phyloP scores from a whole-genome alignment of 371 early-diverging fungal genomes.

The Mortierella sp. region DNA sequence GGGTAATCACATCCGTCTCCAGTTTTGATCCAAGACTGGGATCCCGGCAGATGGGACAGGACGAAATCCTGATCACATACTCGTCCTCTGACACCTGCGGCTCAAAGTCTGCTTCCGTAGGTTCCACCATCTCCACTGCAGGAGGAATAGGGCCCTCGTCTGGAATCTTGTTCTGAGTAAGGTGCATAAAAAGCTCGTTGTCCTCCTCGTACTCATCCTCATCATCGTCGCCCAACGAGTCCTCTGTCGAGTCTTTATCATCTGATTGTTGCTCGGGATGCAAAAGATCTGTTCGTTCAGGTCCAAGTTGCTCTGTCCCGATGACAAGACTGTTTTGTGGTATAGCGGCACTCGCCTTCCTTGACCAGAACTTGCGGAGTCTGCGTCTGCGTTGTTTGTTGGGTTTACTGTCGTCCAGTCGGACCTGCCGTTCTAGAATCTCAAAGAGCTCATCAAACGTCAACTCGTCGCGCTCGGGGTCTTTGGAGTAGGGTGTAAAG shows the following conservation, averaged over 20 bases:
- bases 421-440: slow-evolving; percentile 70
- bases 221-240: slow-evolving; percentile 33
- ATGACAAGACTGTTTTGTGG: background rate
- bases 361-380: slow-evolving; percentile 45
- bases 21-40: slow-evolving; percentile 69
- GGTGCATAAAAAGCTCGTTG: slow-evolving; percentile 54
- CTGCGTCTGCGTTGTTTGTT: slow-evolving; percentile 40
- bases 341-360: slow-evolving; percentile 19
- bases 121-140: slow-evolving; percentile 41
- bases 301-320: slow-evolving; percentile 1
- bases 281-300: slow-evolving; percentile 7
- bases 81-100: slow-evolving; percentile 63
- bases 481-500: slow-evolving; percentile 72
- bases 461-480: slow-evolving; percentile 71
- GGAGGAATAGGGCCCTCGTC: slow-evolving; percentile 10
- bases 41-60: slow-evolving; percentile 83
- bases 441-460: slow-evolving; percentile 76
- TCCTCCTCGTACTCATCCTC: slow-evolving; percentile 44
- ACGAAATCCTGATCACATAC: slow-evolving; percentile 73
- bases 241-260: slow-evolving; percentile 46
- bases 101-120: slow-evolving; percentile 54
- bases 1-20: slow-evolving; percentile 85
- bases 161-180: slow-evolving; percentile 33
- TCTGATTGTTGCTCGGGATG: slow-evolving; percentile 13
- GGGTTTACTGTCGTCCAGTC: slow-evolving; percentile 42